Evolutionary conservation across 23 red algal species (phyloP).

Genomic region (Gracilaria caudata): DNA sequence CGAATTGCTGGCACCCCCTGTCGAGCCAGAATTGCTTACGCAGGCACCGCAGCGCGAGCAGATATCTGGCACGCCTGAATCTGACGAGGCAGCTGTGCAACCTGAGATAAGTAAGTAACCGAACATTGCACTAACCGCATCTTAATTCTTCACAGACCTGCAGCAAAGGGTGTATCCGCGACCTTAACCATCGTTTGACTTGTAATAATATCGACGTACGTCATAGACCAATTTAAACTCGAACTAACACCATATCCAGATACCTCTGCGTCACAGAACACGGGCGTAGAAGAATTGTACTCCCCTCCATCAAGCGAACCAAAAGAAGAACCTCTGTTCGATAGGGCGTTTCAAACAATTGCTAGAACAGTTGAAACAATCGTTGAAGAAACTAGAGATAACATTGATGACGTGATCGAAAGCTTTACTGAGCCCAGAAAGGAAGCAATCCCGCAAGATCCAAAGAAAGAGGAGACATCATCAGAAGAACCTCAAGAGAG

Average conservation of each 20-base stretch:
- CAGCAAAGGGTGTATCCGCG: background rate
- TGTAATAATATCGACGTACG: background rate
- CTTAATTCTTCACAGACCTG: background rate
- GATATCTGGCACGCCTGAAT: background rate
- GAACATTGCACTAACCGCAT: background rate
- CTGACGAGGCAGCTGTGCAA: background rate
- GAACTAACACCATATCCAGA: background rate
- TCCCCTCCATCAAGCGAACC: background rate
- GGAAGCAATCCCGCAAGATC: background rate
- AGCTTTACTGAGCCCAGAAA: background rate
- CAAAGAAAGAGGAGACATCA: background rate
- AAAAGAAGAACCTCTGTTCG: background rate
- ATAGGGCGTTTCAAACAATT: conserved; percentile 17
- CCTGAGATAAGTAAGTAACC: background rate
- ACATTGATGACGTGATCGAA: conserved; percentile 13
- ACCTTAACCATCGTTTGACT: background rate
- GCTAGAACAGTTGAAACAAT: conserved; percentile 32
- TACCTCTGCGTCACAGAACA: background rate
- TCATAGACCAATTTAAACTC: background rate
- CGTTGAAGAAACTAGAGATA: conserved; percentile 21
- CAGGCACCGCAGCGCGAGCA: conserved; percentile 1
- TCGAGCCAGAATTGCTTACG: background rate
- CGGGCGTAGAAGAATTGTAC: conserved; percentile 3
- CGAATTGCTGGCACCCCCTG: background rate
- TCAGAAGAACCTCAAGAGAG: background rate